Evolutionary conservation across 352 stramenopile species (phyloP).

Genomic region (Phytophthora agathidicida): DNA sequence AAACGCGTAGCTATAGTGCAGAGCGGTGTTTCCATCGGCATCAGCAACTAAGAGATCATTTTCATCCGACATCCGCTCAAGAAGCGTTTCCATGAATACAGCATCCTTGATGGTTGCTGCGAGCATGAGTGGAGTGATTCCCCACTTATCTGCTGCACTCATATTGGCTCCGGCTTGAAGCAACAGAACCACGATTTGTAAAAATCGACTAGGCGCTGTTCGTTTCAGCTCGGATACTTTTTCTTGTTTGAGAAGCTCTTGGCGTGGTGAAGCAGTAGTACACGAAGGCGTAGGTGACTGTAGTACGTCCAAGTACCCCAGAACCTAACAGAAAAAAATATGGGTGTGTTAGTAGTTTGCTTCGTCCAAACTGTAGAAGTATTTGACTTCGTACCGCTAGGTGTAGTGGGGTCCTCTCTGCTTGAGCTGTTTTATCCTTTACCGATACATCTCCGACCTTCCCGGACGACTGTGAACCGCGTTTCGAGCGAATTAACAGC

Average conservation of each 20-base stretch:
- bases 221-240: conserved; percentile 8
- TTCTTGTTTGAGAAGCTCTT: conserved; percentile 8
- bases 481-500: conserved; percentile 18
- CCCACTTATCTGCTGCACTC: conserved; percentile 53
- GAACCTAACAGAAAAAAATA: conserved; percentile 23
- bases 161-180: conserved; percentile 36
- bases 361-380: not conserved
- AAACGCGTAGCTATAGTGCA: conserved; percentile 81
- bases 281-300: not conserved
- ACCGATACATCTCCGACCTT: conserved; percentile 10
- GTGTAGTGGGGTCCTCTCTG: conserved; percentile 52
- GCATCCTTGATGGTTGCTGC: conserved; percentile 39
- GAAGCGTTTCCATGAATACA: conserved; percentile 43
- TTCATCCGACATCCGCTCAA: conserved; percentile 32
- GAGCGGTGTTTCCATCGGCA: conserved; percentile 46
- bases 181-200: conserved; percentile 43
- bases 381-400: conserved; percentile 36
- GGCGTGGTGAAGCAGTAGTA: not conserved
- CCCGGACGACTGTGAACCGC: not conserved
- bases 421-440: conserved; percentile 36
- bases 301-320: conserved; percentile 40
- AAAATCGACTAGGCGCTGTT: conserved; percentile 32
- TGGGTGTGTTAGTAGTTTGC: not conserved
- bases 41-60: conserved; percentile 38
- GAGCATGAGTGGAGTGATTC: conserved; percentile 69